A percentile compares a stretch with the other conserved stretches of the same genome.
phyloP scores from a whole-genome alignment of 306 rosid species.

The Medicago arabica region DNA sequence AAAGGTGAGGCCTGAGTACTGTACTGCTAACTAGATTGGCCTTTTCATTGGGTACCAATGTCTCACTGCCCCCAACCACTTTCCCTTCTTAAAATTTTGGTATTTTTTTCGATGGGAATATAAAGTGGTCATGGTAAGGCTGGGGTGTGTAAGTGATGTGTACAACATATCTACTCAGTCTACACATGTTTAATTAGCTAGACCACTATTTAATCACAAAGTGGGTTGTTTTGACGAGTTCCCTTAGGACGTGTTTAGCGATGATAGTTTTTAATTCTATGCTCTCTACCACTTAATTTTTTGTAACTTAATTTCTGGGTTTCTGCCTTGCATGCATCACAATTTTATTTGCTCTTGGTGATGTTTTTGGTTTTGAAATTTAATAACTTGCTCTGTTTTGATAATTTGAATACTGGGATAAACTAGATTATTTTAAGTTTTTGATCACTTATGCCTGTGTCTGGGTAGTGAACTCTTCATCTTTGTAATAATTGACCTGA shows the following conservation, averaged over 20 bases:
- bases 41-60: constrained; percentile 25
- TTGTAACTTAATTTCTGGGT: not conserved
- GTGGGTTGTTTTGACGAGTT: constrained; percentile 8
- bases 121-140: constrained; percentile 10
- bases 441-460: constrained; percentile 11
- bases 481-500: constrained; percentile 5
- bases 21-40: constrained; percentile 33
- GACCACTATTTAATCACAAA: constrained; percentile 4
- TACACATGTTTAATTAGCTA: constrained; percentile 19
- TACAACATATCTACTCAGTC: constrained; percentile 1
- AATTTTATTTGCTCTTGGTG: constrained; percentile 15
- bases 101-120: constrained; percentile 5
- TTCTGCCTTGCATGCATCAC: not conserved
- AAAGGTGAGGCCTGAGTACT: constrained; percentile 59
- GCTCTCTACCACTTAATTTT: constrained; percentile 3
- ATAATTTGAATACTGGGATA: constrained; percentile 5
- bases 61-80: not conserved
- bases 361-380: constrained; percentile 20
- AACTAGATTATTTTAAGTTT: not conserved
- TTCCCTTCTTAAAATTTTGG: constrained; percentile 19
- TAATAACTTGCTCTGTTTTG: constrained; percentile 21
- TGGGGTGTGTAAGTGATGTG: not conserved
- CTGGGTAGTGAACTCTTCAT: constrained; percentile 9
- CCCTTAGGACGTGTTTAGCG: constrained; percentile 7
- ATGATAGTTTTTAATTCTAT: constrained; percentile 17